phyloP scores from a whole-genome alignment of 805 yeast species.

The Starmerella powellii region DNA sequence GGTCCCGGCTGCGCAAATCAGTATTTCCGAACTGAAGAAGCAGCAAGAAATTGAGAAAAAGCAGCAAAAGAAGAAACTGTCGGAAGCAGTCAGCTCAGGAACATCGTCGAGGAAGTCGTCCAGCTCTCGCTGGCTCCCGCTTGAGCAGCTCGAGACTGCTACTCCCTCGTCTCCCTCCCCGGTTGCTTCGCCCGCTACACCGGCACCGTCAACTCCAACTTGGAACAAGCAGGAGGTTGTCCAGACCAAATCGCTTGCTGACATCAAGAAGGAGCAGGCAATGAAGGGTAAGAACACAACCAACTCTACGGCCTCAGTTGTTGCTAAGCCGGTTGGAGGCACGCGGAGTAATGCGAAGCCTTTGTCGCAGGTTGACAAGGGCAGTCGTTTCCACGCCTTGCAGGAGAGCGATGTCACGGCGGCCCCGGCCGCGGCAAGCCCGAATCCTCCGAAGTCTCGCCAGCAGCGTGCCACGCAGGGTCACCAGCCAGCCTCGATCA shows the following conservation, averaged over 20 bases:
- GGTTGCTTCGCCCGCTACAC: slow-evolving; percentile 5
- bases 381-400: too few species aligned
- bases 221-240: slow-evolving; percentile 20
- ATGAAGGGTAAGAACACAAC: not conserved
- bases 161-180: slow-evolving; percentile 1
- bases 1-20: slow-evolving; percentile 9
- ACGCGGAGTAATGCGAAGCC: not conserved
- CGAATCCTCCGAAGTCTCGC: not conserved
- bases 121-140: slow-evolving; percentile 8
- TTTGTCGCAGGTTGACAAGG: too few species aligned
- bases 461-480: slow-evolving; percentile 2
- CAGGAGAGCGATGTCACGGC: too few species aligned
- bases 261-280: slow-evolving; percentile 30
- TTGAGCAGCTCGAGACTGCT: not conserved
- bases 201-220: slow-evolving; percentile 2
- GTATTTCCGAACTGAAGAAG: slow-evolving; percentile 17
- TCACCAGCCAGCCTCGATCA: slow-evolving; percentile 7
- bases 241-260: slow-evolving; percentile 28
- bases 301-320: slow-evolving; percentile 1
- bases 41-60: slow-evolving; percentile 13
- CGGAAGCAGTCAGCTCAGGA: not conserved
- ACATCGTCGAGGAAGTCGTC: slow-evolving; percentile 1
- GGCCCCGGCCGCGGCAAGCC: too few species aligned
- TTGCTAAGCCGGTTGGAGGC: not conserved
- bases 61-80: slow-evolving; percentile 6